These are phyloP conservation scores for Parastagonospora avenae DNA, from an alignment of 2,329 filamentous ascomycete genomes.

Conservation along the genomic window DNA sequence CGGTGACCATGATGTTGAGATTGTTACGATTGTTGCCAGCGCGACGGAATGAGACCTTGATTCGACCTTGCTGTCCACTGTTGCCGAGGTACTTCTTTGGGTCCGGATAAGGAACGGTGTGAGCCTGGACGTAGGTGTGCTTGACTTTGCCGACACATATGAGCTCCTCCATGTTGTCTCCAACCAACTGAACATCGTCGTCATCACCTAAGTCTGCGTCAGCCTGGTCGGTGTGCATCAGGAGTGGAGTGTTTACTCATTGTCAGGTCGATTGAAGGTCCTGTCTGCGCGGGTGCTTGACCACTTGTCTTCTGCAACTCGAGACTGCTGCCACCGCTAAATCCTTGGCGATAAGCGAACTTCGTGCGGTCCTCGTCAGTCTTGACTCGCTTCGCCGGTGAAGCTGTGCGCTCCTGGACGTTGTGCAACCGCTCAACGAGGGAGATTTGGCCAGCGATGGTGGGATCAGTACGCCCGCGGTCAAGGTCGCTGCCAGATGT, in stretches of 20 bases:
- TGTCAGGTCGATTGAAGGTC: conserved; percentile 38
- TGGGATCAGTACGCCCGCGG: conserved; percentile 27
- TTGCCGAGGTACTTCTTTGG: conserved; percentile 65
- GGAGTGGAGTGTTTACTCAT: conserved; percentile 32
- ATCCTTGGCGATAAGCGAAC: conserved; percentile 20
- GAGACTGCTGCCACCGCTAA: conserved; percentile 44
- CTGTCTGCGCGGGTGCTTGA: conserved; percentile 8
- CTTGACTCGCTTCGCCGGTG: conserved; percentile 51
- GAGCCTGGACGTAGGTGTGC: conserved; percentile 68
- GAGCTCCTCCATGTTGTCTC: conserved; percentile 68
- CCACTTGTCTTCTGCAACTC: conserved; percentile 47
- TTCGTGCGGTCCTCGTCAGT: conserved; percentile 27
- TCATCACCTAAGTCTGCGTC: conserved; percentile 58
- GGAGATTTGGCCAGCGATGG: conserved; percentile 54
- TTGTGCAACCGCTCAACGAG: conserved; percentile 80
- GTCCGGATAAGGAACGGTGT: conserved; percentile 71
- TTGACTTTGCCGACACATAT: conserved; percentile 83
- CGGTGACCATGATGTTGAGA: conserved; percentile 76
- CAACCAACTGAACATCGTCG: conserved; percentile 63
- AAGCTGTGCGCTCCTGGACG: conserved; percentile 68
- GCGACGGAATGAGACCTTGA: conserved; percentile 73
- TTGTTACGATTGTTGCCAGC: conserved; percentile 59
- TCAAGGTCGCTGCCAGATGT: conserved; percentile 25
- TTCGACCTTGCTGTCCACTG: conserved; percentile 64
- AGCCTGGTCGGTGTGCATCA: conserved; percentile 10